Evolutionary conservation across 2,329 filamentous ascomycete species (phyloP).

Genomic region (Fusarium floridanum): DNA sequence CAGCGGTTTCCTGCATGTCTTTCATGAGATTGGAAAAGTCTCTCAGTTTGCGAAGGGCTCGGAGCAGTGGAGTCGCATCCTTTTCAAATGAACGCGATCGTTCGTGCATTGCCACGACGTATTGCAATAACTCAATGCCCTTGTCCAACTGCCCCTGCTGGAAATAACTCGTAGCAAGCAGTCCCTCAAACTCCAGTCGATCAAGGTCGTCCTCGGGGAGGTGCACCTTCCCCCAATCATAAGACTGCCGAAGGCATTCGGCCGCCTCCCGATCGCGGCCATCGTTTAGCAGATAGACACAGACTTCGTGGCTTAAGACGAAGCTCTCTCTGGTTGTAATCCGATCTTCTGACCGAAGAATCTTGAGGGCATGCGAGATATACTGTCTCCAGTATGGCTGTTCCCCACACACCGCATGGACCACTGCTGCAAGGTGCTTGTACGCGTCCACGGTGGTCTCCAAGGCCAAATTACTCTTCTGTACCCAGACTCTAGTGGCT

Average conservation of each 20-base stretch:
- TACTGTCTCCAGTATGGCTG: background rate
- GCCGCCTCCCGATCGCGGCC: background rate
- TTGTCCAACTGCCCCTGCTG: background rate
- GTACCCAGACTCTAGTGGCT: background rate
- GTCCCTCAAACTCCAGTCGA: background rate
- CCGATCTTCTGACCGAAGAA: background rate
- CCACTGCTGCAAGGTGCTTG: background rate
- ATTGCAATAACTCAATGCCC: background rate
- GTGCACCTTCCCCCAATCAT: background rate
- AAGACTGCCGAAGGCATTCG: background rate
- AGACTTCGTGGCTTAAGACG: background rate
- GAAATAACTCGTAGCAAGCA: background rate
- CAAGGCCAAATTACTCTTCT: fast-evolving
- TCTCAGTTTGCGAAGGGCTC: background rate
- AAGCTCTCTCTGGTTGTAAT: background rate
- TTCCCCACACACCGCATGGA: background rate
- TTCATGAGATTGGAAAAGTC: fast-evolving
- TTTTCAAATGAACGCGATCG: background rate
- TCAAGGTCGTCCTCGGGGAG: background rate
- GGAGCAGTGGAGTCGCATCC: background rate
- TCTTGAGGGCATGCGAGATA: background rate
- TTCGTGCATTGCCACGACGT: background rate
- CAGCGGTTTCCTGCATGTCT: background rate
- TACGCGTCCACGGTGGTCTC: background rate
- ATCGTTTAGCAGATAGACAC: fast-evolving